Conservation (phyloP, 2,329 filamentous ascomycete genomes). For the Beauveria pseudobassiana region DNA sequence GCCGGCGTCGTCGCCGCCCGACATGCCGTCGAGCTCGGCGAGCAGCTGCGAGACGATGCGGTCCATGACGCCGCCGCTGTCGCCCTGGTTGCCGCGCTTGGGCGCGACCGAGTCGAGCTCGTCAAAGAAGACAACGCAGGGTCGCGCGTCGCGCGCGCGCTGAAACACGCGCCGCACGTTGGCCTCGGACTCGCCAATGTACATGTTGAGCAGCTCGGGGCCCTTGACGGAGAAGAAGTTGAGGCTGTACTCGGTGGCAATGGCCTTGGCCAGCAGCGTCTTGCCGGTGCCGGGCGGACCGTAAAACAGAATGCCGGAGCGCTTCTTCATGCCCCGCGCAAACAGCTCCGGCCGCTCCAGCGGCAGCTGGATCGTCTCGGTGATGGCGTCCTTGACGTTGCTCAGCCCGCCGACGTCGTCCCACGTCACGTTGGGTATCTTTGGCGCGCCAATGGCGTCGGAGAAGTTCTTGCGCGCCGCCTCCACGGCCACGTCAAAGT, state of each 20-base stretch:
- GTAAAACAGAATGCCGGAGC: conserved; percentile 87
- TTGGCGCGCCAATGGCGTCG: conserved; percentile 92
- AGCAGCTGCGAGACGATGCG: conserved; percentile 91
- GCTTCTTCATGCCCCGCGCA: conserved; percentile 96
- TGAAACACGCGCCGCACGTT: conserved; percentile 88
- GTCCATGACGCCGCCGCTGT: conserved; percentile 97
- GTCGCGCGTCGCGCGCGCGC: conserved; percentile 73
- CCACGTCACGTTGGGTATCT: conserved; percentile 96
- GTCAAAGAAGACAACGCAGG: conserved; percentile 90
- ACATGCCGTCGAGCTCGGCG: conserved; percentile 96
- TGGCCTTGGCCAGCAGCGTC: conserved; percentile 86
- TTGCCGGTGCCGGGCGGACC: conserved; percentile 88
- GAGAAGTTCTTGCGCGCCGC: conserved; percentile 96
- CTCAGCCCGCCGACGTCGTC: conserved; percentile 88
- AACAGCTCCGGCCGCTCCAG: conserved; percentile 89
- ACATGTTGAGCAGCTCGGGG: conserved; percentile 89
- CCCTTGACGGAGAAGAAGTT: conserved; percentile 95
- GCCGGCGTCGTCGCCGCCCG: conserved; percentile 74
- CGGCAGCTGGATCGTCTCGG: conserved; percentile 91
- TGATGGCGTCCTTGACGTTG: conserved; percentile 94
- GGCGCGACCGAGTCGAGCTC: conserved; percentile 90
- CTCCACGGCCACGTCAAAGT: conserved; percentile 91
- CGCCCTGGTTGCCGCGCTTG: conserved; percentile 93
- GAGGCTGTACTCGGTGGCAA: conserved; percentile 86
- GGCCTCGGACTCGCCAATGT: conserved; percentile 88